Conservation (phyloP, 129 eudicot species). For the Arctium lappa region DNA sequence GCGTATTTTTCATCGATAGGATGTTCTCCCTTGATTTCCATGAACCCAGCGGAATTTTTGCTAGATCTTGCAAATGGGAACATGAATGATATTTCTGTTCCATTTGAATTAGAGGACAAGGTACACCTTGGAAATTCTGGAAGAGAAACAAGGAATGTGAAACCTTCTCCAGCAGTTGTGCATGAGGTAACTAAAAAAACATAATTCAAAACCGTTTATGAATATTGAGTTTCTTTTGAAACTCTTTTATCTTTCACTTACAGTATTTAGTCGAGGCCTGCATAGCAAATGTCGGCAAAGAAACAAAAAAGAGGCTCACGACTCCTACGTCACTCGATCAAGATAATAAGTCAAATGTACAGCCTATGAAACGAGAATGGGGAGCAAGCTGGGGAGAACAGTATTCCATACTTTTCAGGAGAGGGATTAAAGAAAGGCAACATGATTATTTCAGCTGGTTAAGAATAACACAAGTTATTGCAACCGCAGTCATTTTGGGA, state of each 20-base stretch:
- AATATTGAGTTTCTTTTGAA: neutral
- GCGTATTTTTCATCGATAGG: constrained; percentile 40
- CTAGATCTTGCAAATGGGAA: constrained; percentile 51
- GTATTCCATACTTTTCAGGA: constrained; percentile 33
- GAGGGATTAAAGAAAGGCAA: constrained; percentile 50
- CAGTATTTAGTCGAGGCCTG: constrained; percentile 95
- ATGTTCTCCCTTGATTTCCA: constrained; percentile 31
- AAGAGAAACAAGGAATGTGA: constrained; percentile 8
- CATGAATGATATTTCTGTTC: constrained; percentile 28
- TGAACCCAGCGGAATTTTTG: constrained; percentile 55
- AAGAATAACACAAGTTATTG: constrained; percentile 43
- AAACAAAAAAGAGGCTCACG: constrained; percentile 64
- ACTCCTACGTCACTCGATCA: constrained; percentile 47
- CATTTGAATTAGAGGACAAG: constrained; percentile 24
- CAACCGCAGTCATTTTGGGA: constrained; percentile 52
- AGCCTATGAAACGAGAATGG: constrained; percentile 43
- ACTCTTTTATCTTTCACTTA: neutral
- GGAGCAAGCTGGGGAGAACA: constrained; percentile 57
- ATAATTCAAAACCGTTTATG: neutral
- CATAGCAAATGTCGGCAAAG: constrained; percentile 63
- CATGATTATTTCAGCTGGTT: constrained; percentile 55
- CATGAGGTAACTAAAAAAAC: constrained; percentile 23
- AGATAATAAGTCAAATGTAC: constrained; percentile 44
- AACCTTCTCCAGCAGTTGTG: constrained; percentile 16
- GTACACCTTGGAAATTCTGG: constrained; percentile 15